A percentile compares a stretch with the other conserved stretches of the same genome.
These are phyloP conservation scores for Penicillium sp. DNA, from an alignment of 2,329 filamentous ascomycete species.

Conservation along the genomic window DNA sequence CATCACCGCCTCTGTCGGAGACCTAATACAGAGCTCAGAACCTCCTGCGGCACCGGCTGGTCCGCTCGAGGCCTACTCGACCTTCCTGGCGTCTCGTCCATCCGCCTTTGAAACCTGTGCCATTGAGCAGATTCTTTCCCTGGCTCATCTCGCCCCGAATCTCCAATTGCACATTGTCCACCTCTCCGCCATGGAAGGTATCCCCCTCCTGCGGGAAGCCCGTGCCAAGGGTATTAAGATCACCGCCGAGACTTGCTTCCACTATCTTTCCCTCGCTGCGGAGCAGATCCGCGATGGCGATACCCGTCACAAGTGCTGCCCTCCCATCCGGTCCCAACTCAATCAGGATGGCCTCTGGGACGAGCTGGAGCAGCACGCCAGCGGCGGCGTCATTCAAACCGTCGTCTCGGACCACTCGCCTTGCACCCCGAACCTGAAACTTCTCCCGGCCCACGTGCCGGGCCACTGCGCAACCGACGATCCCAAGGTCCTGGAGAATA, in stretches of 20 bases:
- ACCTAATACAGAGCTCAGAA: conserved; percentile 63
- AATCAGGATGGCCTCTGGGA: conserved; percentile 87
- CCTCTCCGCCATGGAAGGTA: conserved; percentile 80
- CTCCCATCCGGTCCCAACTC: conserved; percentile 71
- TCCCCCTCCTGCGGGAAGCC: conserved; percentile 71
- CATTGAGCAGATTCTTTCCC: conserved; percentile 74
- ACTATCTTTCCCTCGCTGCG: conserved; percentile 79
- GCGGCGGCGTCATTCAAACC: conserved; percentile 78
- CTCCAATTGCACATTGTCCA: conserved; percentile 92
- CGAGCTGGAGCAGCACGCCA: conserved; percentile 57
- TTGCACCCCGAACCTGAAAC: conserved; percentile 89
- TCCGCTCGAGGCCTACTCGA: conserved; percentile 71
- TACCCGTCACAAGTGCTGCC: conserved; percentile 91
- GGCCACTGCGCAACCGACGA: conserved; percentile 32
- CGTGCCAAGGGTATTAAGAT: conserved; percentile 70
- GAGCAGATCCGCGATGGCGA: conserved; percentile 79
- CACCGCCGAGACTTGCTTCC: conserved; percentile 92
- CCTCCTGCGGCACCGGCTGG: conserved; percentile 66
- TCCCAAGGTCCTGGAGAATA: conserved; percentile 31
- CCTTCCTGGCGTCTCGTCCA: conserved; percentile 86
- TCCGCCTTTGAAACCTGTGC: conserved; percentile 87
- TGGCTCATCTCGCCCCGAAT: conserved; percentile 71
- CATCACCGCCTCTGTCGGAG: conserved; percentile 70
- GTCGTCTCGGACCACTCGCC: conserved; percentile 94
- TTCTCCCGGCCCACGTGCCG: conserved; percentile 67